phyloP scores from a whole-genome alignment of 257 asterid species.

The Solanum bulbocastanum region DNA sequence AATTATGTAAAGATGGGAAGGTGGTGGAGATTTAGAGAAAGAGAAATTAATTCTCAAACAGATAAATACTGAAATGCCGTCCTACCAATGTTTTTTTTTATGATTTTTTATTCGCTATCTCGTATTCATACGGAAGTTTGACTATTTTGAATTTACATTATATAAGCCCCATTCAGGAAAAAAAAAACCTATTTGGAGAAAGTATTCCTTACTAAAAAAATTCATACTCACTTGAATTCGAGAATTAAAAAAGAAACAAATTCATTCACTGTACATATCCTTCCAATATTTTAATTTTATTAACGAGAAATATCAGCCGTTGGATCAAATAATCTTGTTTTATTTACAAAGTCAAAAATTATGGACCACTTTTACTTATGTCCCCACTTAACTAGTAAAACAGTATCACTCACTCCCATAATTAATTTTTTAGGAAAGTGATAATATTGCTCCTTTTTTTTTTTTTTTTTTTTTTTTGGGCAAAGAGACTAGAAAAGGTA shows the following conservation, averaged over 20 bases:
- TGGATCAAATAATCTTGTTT: neutral
- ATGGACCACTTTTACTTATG: neutral
- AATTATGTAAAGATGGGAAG: neutral
- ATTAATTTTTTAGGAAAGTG: neutral
- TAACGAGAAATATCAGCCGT: neutral
- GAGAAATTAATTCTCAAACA: neutral
- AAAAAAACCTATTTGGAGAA: too few relatives aligned
- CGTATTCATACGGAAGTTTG: fast-evolving
- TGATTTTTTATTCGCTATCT: too few relatives aligned
- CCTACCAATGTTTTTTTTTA: neutral
- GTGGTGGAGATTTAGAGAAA: neutral
- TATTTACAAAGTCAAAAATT: neutral
- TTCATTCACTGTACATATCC: fast-evolving
- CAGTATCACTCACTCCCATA: neutral
- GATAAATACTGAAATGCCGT: conserved; percentile 3
- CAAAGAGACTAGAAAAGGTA: neutral
- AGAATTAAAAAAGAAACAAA: too few relatives aligned
- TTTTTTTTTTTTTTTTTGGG: neutral
- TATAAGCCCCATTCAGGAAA: neutral
- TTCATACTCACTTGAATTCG: fast-evolving
- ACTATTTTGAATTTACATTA: fast-evolving
- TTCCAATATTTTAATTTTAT: too few relatives aligned
- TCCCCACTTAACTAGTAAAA: neutral
- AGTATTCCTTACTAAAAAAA: too few relatives aligned
- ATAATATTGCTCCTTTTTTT: neutral